phyloP scores from a whole-genome alignment of 208 protist genomes.

The Trypanosoma melophagium region DNA sequence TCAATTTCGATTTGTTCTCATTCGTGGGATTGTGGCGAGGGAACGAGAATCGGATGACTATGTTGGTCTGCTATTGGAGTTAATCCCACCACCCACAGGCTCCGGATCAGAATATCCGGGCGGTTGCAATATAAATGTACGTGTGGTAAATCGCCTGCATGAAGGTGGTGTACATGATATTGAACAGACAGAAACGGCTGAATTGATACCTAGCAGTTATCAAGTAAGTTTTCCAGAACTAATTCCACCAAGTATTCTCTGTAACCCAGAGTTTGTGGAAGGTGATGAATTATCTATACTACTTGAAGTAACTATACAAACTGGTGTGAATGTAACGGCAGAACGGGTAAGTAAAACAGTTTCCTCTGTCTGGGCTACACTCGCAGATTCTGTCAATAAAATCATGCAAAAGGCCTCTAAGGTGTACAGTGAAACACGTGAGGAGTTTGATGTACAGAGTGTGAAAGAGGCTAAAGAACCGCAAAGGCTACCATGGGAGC shows the following conservation, averaged over 20 bases:
- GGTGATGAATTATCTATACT: slow-evolving; percentile 33
- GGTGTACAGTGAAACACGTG: slow-evolving; percentile 47
- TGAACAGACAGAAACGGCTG: slow-evolving; percentile 24
- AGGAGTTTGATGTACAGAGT: slow-evolving; percentile 25
- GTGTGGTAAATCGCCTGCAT: slow-evolving; percentile 35
- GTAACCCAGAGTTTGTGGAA: slow-evolving; percentile 35
- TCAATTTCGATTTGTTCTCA: slow-evolving; percentile 72
- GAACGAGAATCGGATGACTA: slow-evolving; percentile 31
- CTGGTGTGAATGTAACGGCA: slow-evolving; percentile 57
- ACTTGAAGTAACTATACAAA: slow-evolving; percentile 58
- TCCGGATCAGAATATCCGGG: slow-evolving; percentile 35
- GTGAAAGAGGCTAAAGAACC: slow-evolving; percentile 1
- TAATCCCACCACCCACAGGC: slow-evolving; percentile 52
- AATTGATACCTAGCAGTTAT: slow-evolving; percentile 27
- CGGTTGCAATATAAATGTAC: slow-evolving; percentile 50
- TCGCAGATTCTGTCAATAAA: slow-evolving; percentile 52
- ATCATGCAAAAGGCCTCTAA: slow-evolving; percentile 45
- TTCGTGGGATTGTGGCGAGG: slow-evolving; percentile 50
- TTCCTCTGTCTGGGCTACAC: slow-evolving; percentile 54
- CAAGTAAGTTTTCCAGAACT: slow-evolving; percentile 63
- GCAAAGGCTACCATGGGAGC: slow-evolving; percentile 51
- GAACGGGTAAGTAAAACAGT: slow-evolving; percentile 58
- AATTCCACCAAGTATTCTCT: slow-evolving; percentile 36
- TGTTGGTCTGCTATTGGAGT: slow-evolving; percentile 64
- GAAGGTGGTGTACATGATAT: slow-evolving; percentile 27